phyloP scores from a whole-genome alignment of 441 rosid genomes.

The Euphorbia celastroides region DNA sequence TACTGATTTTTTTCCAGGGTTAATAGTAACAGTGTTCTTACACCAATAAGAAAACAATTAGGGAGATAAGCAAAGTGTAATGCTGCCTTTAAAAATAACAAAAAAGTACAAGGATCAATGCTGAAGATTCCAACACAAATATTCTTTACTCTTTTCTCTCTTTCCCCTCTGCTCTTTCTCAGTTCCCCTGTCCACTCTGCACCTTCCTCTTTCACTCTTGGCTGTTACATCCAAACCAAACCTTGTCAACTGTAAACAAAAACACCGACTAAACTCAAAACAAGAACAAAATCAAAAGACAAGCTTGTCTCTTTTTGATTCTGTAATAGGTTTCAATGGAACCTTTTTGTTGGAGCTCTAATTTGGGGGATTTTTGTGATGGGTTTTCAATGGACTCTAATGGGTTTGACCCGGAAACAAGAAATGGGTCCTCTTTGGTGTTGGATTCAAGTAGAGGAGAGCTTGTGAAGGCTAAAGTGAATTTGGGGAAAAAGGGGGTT shows the following conservation, averaged over 20 bases:
- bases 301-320: background rate
- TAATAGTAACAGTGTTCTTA: too few species aligned
- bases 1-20: too few species aligned
- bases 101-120: background rate
- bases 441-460: slow-evolving; percentile 41
- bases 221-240: background rate
- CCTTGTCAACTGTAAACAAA: background rate
- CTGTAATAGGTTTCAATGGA: background rate
- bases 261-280: background rate
- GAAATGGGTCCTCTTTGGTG: slow-evolving; percentile 27
- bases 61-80: background rate
- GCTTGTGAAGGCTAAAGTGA: slow-evolving; percentile 36
- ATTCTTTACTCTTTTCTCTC: background rate
- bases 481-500: slow-evolving; percentile 24
- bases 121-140: background rate
- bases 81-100: background rate
- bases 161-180: background rate
- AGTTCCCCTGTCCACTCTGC: slow-evolving; percentile 1
- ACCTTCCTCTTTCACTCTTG: slow-evolving; percentile 2
- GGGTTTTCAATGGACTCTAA: background rate
- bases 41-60: too few species aligned
- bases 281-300: background rate
- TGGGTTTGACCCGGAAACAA: slow-evolving; percentile 10
- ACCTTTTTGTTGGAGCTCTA: slow-evolving; percentile 3
- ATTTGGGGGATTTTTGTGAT: background rate